Base-by-base conservation (phyloP, 1,284 basidiomycete genomes). In the Leccinum subrobustum region DNA sequence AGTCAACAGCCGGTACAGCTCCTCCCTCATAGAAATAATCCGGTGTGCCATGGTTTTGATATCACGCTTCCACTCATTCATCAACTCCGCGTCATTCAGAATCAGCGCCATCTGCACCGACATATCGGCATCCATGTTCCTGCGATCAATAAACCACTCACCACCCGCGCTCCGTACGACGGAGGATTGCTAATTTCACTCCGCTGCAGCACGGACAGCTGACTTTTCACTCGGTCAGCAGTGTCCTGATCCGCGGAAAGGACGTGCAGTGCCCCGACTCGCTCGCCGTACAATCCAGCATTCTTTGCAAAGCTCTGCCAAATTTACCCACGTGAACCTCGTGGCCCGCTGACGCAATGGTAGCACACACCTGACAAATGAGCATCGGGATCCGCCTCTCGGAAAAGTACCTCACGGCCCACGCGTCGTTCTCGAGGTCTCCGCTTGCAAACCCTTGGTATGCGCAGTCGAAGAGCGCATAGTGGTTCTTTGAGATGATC, bases 171-270 rank as follows among this genome's bases (percentile, higher is more conserved):
- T 54, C 95, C 95, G 71, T 93, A 89, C 18, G 91, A 85, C 2
- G 95, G 95, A 52, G 95, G 94, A 73, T 95, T 96, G 67, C 92
- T 95, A 72, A 97, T 96, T 78, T 97, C 95, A 68, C 91, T 91
- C 61, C 95, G 84, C 76, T 93, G 88, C 61, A 97, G 78, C 65
- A 96, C 89, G 23, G 91, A 90, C 59, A 98, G 77, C 77, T 98
- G 96, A 70, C 89, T 92, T 77, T 84, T 85, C 60, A 94, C 83
- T 33, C 90, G 81, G 51, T 81, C 80, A n/a, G 88, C 88, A 16
- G 88, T 83, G 52, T 92, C 89, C 71, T 77, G 77, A 65, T 78
- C 78, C 48, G 80, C 73, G 3, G 84, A 78, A 39, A 95, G 83
- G 56, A 96, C 74, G 75, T 95, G 92, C 68, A 97, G 78, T 37